A percentile compares a stretch with the other conserved stretches of the same genome.
Evolutionary conservation across 2,329 filamentous ascomycete species (phyloP).

Genomic region (Alternaria tenuissima): DNA sequence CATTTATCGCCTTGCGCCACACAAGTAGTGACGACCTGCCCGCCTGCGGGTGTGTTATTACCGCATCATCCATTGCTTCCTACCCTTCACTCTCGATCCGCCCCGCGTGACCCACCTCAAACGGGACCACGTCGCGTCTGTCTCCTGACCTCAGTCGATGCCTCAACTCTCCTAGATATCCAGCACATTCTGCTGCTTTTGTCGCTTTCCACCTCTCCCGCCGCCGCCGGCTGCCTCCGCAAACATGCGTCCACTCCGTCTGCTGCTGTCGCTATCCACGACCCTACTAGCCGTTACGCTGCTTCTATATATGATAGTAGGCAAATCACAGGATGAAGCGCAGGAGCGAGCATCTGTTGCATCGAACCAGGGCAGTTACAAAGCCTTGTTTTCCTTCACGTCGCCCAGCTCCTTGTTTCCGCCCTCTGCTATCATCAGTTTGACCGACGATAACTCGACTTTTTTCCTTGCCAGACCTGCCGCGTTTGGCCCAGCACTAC

Average conservation of each 20-base stretch:
- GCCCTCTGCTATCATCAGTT: constrained; percentile 91
- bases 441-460: constrained; percentile 97
- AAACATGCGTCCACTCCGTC: constrained; percentile 48
- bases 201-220: constrained; percentile 6
- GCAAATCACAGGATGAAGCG: constrained; percentile 30
- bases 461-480: constrained; percentile 94
- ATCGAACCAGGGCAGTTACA: constrained; percentile 46
- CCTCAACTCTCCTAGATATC: constrained; percentile 20
- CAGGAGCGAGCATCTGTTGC: constrained; percentile 20
- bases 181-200: constrained; percentile 39
- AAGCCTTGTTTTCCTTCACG: constrained; percentile 59
- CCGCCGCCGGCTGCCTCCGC: constrained; percentile 13
- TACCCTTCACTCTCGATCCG: constrained; percentile 10
- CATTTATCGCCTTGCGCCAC: constrained; percentile 1
- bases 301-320: constrained; percentile 53
- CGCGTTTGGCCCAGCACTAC: constrained; percentile 85
- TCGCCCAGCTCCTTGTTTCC: constrained; percentile 86
- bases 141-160: constrained; percentile 33
- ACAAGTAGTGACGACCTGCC: constrained; percentile 15
- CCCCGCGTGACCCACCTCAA: constrained; percentile 14
- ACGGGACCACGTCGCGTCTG: constrained; percentile 6
- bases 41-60: constrained; percentile 18
- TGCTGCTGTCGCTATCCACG: constrained; percentile 54
- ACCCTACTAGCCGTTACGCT: constrained; percentile 54
- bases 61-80: constrained; percentile 27